Evolutionary conservation across 352 stramenopile species (phyloP).

Genomic region (Phytophthora megakarya): DNA sequence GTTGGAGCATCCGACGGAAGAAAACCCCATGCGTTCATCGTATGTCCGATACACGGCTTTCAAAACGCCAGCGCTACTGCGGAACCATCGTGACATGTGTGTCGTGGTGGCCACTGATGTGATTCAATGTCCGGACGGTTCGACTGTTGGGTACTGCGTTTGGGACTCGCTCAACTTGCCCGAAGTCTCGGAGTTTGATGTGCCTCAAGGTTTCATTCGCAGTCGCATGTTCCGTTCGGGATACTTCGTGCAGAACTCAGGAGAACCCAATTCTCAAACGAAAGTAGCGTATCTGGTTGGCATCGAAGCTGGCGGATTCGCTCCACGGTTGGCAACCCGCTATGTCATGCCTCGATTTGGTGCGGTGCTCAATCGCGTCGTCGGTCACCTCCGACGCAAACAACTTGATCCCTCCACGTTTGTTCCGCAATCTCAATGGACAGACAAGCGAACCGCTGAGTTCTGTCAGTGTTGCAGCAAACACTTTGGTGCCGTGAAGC

Average conservation of each 20-base stretch:
- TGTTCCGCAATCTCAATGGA: constrained; percentile 35
- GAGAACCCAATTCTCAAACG: constrained; percentile 29
- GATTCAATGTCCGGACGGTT: constrained; percentile 38
- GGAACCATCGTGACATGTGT: constrained; percentile 47
- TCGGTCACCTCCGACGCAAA: constrained; percentile 28
- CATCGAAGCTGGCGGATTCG: constrained; percentile 40
- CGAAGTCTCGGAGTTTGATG: constrained; percentile 39
- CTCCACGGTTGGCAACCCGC: constrained; percentile 30
- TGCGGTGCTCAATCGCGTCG: constrained; percentile 37
- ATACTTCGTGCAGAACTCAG: constrained; percentile 44
- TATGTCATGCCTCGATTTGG: constrained; percentile 46
- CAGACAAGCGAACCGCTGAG: constrained; percentile 33
- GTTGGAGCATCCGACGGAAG: constrained; percentile 36
- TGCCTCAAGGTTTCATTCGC: constrained; percentile 42
- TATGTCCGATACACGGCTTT: constrained; percentile 51
- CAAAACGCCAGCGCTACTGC: constrained; percentile 38
- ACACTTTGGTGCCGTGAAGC: constrained; percentile 34
- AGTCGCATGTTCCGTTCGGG: constrained; percentile 47
- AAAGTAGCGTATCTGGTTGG: constrained; percentile 45
- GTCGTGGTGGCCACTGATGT: constrained; percentile 49
- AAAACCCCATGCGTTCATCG: constrained; percentile 38
- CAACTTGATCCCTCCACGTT: constrained; percentile 39
- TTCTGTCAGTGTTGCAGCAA: constrained; percentile 46
- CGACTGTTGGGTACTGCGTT: constrained; percentile 48
- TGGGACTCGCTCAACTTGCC: constrained; percentile 51